These are phyloP conservation scores for Cyberlindnera suaveolens DNA, from an alignment of 805 yeast species.

Conservation along the genomic window DNA sequence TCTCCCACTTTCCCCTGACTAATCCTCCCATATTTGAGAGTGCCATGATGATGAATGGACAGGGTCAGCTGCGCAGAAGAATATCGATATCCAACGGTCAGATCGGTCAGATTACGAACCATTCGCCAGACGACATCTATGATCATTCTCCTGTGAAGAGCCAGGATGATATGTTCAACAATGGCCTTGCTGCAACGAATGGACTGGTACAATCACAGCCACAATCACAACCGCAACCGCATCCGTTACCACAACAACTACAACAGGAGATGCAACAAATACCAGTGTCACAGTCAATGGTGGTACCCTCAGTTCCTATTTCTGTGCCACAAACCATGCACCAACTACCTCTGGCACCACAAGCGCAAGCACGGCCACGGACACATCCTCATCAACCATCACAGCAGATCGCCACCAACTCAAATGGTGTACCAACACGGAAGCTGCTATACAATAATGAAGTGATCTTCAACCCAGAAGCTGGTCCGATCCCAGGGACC, in stretches of 20 bases:
- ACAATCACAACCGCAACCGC: conserved; percentile 3
- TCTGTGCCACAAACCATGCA: neutral
- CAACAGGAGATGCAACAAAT: too few relatives aligned
- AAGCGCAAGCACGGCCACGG: conserved; percentile 6
- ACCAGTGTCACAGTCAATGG: too few relatives aligned
- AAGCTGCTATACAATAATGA: conserved; percentile 43
- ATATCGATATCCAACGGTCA: conserved; percentile 83
- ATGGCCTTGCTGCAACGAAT: too few relatives aligned
- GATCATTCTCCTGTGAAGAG: neutral
- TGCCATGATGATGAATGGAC: conserved; percentile 33
- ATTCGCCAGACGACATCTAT: conserved; percentile 26
- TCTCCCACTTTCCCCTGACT: conserved; percentile 37
- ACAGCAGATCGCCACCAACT: conserved; percentile 8
- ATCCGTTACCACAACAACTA: too few relatives aligned
- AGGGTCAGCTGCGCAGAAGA: conserved; percentile 44
- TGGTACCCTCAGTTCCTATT: conserved; percentile 1
- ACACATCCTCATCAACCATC: neutral
- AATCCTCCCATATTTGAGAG: conserved; percentile 41
- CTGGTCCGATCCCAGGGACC: conserved; percentile 58
- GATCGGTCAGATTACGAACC: conserved; percentile 62
- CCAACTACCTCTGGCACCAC: conserved; percentile 1
- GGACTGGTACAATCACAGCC: conserved; percentile 1
- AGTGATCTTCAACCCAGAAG: conserved; percentile 41
- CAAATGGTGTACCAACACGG: conserved; percentile 33
- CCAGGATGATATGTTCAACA: neutral